Base-by-base conservation (phyloP, 331 rosid genomes). In the Pyracantha coccinea region DNA sequence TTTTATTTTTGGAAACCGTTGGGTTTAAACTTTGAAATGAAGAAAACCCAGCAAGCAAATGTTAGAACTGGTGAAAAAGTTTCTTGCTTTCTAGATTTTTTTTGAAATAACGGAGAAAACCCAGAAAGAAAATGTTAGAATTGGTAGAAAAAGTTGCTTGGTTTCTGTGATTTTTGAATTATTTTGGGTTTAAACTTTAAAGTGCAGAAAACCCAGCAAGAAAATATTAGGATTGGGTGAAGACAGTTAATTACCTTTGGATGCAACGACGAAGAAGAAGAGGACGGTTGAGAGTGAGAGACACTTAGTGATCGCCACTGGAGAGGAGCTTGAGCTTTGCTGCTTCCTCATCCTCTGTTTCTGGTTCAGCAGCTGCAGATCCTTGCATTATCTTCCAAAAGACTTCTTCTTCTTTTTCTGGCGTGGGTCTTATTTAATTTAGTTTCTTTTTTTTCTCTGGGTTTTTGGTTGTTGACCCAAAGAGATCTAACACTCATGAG, bases 301-400 rank as follows among this genome's bases (percentile, higher is more conserved):
- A 11, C 10, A 11, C 41, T 80, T 84, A 74, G 86, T 68, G 66
- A 19, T 7, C 20, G 89, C 87, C 98, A 90, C 87, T 78, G 92
- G 77, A 67, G 78, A 74, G 77, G 74, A 80, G 83, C 21, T 75
- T 73, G 28, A 60, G 76, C 78, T 91, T 85, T 23, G 79, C 70
- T 60, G 80, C 70, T 60, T 84, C 86, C 60, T 85, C 96, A 77
- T 81, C 85, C 78, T 77, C 85, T 84, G 81, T 19, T 69, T 78
- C 87, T 79, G 87, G 80, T 79, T 91, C 89, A 29, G 79, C 87
- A 29, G 79, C 87, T 78, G 29, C 72, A 82, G 85, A 83, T 74
- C 71, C 87, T 83, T 78, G 96, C 97, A 92, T 92, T 77, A 93
- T 93, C 91, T 83, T 84, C 59, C 60, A 23, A 38, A 71, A 28